Evolutionary conservation across 208 protist genomes (phyloP).

Genomic region (Vickermania spadyakhi): DNA sequence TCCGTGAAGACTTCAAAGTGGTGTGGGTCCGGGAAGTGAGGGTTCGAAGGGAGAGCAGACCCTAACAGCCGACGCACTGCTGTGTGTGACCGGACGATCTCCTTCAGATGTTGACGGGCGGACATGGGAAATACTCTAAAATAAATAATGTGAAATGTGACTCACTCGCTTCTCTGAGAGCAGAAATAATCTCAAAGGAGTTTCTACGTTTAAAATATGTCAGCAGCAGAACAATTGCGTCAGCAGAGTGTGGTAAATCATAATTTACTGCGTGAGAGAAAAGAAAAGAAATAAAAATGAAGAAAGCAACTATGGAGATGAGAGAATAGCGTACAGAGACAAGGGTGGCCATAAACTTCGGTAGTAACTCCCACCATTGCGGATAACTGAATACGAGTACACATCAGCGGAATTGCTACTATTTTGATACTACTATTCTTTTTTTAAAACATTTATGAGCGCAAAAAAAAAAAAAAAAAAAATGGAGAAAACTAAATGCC

Average conservation of each 20-base stretch:
- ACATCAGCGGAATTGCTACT: not conserved
- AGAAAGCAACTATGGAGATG: too few species aligned
- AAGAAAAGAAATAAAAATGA: not conserved
- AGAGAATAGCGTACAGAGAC: too few species aligned
- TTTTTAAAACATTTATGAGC: not conserved
- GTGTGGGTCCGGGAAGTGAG: not conserved
- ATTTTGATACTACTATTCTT: not conserved
- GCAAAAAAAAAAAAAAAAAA: constrained; percentile 1
- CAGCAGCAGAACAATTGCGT: not conserved
- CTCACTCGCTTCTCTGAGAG: too few species aligned
- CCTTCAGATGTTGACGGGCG: not conserved
- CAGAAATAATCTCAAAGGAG: not conserved
- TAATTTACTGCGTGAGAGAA: not conserved
- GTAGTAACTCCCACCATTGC: too few species aligned
- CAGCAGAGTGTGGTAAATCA: not conserved
- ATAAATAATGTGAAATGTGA: not conserved
- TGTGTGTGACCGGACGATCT: not conserved
- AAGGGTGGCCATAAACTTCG: too few species aligned
- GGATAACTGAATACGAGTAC: too few species aligned
- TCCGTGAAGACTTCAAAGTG: not conserved
- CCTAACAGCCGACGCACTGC: not conserved
- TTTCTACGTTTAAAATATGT: not conserved
- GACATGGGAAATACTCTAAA: not conserved
- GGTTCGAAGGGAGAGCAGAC: not conserved
- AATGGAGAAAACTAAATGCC: not conserved